Evolutionary conservation across 768 basidiomycete genomes (phyloP), one percentile per base, ranked within the genome.

Genomic region (Boletus rubropictus): DNA sequence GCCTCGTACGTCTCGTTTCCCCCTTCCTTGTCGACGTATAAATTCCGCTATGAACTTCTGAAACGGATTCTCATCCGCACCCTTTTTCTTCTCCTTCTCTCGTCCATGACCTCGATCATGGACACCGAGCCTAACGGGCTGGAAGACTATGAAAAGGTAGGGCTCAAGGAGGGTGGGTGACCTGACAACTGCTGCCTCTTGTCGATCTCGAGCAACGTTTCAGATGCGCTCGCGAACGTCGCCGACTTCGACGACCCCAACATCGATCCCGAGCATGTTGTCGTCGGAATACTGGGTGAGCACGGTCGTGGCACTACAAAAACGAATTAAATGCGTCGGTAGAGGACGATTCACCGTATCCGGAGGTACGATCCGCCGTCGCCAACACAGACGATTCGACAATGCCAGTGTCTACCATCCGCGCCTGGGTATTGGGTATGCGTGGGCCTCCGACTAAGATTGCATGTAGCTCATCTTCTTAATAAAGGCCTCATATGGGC

Each of bases 321-420:
- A 14, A 37, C 17, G 27, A 24, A 3, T 65, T 57, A 15, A 49
- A 8, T 32, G 11, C 12, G 4, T 35, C 15, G 24, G 7, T 44
- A 72, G 76, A 77, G 59, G 84, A 89, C 53, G 89, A 90, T 61
- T 89, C 86, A 3, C 89, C 89, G 4, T 91, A 91, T 60, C 86
- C 85, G 6, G 89, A 91, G 62, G 86, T 88, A 11, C 79, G 86
- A 37, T 80, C 83, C 7, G 84, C 86, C 7, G 85, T 87, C 8
- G 78, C 82, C 17, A 86, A 84, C 62, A 80, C 77, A 27, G 85
- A 88, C 56, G 85, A 87, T 59, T 75, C 75, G 4, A 64, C 65
- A 29, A 84, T 86, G 69, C 83, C 83, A 1, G 74, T 69, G 5
- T 74, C 73, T 27, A 77, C 77, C 29, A 32, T 89, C 20, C 78